Conservation (phyloP, 441 rosid genomes). For the Eutrema salsugineum region DNA sequence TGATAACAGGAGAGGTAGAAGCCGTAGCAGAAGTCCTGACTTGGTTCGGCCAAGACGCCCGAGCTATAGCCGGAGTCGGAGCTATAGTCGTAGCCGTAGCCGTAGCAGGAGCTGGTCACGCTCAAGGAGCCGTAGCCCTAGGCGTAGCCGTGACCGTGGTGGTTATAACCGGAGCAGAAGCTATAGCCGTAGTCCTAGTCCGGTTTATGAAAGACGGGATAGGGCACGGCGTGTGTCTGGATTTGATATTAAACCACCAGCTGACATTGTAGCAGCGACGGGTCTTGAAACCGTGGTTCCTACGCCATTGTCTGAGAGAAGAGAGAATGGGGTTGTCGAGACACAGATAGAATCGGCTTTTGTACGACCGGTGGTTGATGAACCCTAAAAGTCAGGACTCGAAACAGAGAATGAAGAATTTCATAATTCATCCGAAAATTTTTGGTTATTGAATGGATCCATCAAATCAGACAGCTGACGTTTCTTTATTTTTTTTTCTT, state of each 20-base stretch:
- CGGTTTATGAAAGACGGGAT: conserved; percentile 42
- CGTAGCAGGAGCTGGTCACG: conserved; percentile 44
- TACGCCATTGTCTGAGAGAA: neutral
- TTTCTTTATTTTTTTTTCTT: neutral
- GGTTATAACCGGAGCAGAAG: conserved; percentile 34
- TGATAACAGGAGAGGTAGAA: conserved; percentile 81
- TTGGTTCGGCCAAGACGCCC: conserved; percentile 58
- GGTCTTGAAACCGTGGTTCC: conserved; percentile 5
- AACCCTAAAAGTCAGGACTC: conserved; percentile 1
- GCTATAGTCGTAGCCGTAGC: conserved; percentile 44
- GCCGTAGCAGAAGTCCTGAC: conserved; percentile 73
- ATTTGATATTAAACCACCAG: conserved; percentile 31
- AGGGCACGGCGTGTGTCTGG: conserved; percentile 34
- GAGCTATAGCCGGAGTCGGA: conserved; percentile 46
- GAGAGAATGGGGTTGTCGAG: conserved; percentile 21
- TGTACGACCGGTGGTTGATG: conserved; percentile 9
- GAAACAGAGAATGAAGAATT: neutral
- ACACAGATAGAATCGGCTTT: conserved; percentile 15
- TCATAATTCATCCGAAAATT: neutral
- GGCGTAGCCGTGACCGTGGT: conserved; percentile 35
- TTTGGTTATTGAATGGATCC: conserved; percentile 14
- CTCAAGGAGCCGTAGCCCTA: conserved; percentile 49
- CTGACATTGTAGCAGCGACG: neutral
- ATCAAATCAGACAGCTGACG: neutral
- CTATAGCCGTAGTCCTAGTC: conserved; percentile 44